Conservation (phyloP, 2,329 filamentous ascomycete genomes). For the Calonectria hongkongensis region DNA sequence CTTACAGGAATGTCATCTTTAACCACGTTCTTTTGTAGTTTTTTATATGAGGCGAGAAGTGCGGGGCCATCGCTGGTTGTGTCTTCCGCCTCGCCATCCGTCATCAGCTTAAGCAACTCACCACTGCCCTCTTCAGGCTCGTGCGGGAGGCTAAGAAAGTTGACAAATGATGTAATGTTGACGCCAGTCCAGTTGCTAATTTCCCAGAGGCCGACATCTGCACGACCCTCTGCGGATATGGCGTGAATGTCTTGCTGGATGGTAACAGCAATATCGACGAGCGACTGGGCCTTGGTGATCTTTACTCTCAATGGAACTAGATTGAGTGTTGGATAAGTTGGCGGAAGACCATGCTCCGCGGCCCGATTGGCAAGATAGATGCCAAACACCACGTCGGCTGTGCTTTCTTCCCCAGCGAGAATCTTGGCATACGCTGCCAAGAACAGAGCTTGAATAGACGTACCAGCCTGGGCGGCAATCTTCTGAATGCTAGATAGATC, state of each 20-base stretch:
- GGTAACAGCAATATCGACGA: conserved; percentile 72
- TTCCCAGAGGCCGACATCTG: conserved; percentile 81
- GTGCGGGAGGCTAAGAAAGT: conserved; percentile 80
- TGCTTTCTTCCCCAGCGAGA: conserved; percentile 59
- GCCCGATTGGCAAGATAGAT: conserved; percentile 89
- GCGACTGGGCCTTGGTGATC: conserved; percentile 50
- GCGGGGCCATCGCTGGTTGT: neutral
- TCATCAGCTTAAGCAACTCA: conserved; percentile 34
- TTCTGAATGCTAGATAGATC: conserved; percentile 57
- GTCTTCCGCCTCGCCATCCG: conserved; percentile 7
- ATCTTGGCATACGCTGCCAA: conserved; percentile 81
- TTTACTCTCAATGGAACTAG: conserved; percentile 82
- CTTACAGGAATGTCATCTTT: conserved; percentile 56
- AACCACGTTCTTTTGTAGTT: conserved; percentile 51
- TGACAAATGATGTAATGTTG: conserved; percentile 83
- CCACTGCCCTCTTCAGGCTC: neutral
- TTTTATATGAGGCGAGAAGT: conserved; percentile 32
- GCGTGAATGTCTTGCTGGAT: conserved; percentile 81
- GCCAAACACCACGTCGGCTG: conserved; percentile 77
- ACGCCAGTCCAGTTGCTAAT: conserved; percentile 85
- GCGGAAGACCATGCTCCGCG: conserved; percentile 67
- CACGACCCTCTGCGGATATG: conserved; percentile 70
- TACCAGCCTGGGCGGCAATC: conserved; percentile 69
- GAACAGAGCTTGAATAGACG: conserved; percentile 84
- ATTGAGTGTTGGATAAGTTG: conserved; percentile 83